Evolutionary conservation across 129 eudicot genomes (phyloP), one percentile per base, ranked within the genome.

Genomic region (Flaveria linearis): DNA sequence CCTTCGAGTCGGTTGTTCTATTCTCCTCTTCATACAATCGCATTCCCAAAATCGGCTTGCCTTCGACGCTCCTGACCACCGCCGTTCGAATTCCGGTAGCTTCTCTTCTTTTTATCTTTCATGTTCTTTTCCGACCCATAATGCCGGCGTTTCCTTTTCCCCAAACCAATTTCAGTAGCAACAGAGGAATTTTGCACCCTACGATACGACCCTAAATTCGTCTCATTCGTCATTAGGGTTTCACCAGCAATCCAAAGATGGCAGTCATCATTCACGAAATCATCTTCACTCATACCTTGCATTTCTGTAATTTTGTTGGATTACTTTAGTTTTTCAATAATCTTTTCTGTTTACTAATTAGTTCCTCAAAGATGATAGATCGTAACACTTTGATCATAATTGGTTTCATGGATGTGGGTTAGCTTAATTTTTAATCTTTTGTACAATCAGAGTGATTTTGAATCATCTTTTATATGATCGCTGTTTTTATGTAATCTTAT

Each of bases 161-260:
- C n/a, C n/a, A n/a, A n/a, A n/a, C n/a, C 39, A 33, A 33, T 33
- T 5, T 4, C 5, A 33, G 39, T 33, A 33, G 39, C 39, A 22
- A 58, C 14, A 70, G 36, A 55, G 69, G 14, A 14, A 60, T 47
- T 49, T 42, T 16, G 26, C 6, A 20, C 30, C 30, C 30, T 57
- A 11, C 13, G 55, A 62, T 16, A 62, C 55, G 28, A 50, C 73
- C 68, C 73, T 47, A 51, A 47, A 60, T 49, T 71, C 17, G 66
- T 26, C 13, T 56, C 36, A 33, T 61, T 70, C n/a, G 61, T 41
- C 61, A 62, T 63, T 72, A 78, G 82, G 82, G 77, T 78, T 78
- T 78, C 77, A 41, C 41, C 71, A 63, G 33, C 60, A 49, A 49
- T 28, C 73, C 67, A 11, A 71, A 60, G 2, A 78, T 78, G 82